Evolutionary conservation across 2,329 filamentous ascomycete species (phyloP).

Genomic region (Epichloe coenophiala): DNA sequence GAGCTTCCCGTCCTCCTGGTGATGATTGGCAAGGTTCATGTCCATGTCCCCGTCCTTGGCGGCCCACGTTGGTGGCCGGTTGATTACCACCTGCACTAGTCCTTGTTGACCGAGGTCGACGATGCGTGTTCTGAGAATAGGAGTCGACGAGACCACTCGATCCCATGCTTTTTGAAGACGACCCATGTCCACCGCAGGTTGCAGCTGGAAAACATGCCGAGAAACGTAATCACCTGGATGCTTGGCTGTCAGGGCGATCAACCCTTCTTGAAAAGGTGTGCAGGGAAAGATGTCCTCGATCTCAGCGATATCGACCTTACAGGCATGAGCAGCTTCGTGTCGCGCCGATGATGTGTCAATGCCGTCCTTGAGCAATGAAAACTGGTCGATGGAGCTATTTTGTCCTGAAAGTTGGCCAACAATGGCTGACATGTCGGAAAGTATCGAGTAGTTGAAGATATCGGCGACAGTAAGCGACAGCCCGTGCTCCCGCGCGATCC

Average conservation of each 20-base stretch:
- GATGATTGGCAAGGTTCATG: neutral
- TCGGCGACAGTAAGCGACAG: conserved; percentile 26
- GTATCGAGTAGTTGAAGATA: conserved; percentile 20
- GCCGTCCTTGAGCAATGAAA: neutral
- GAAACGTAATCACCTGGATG: conserved; percentile 8
- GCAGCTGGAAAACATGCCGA: conserved; percentile 7
- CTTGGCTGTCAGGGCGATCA: conserved; percentile 13
- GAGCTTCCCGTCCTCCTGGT: neutral
- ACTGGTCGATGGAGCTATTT: neutral
- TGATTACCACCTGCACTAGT: conserved; percentile 8
- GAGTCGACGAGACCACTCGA: conserved; percentile 5
- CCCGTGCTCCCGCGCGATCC: conserved; percentile 20
- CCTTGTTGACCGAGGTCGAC: conserved; percentile 7
- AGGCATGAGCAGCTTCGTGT: conserved; percentile 1
- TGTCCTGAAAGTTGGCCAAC: neutral
- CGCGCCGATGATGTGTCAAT: neutral
- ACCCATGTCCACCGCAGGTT: conserved; percentile 2
- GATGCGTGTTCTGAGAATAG: conserved; percentile 8
- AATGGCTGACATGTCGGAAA: conserved; percentile 1
- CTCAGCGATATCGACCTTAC: conserved; percentile 1
- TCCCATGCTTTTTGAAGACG: conserved; percentile 8
- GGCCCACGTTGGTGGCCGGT: conserved; percentile 2
- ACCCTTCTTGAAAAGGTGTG: conserved; percentile 34
- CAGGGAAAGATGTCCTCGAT: conserved; percentile 21
- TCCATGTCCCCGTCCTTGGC: neutral